Percentiles rank a stretch among this genome's conserved stretches.
phyloP scores from a whole-genome alignment of 2,329 filamentous ascomycete genomes.

The Fusarium staphyleae region DNA sequence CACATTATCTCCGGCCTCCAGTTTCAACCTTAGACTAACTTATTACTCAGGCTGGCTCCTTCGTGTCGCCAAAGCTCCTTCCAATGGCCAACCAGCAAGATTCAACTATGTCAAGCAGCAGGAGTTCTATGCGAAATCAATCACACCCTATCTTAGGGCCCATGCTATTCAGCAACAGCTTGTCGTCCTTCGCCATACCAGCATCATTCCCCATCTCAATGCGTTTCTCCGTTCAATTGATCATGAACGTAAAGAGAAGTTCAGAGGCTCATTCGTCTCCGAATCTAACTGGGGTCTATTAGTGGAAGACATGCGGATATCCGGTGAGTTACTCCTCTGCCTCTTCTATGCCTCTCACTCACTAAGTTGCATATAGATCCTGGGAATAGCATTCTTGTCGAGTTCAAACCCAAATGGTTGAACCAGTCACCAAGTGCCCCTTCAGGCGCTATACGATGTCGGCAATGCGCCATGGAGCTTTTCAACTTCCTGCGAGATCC shows the following conservation, averaged over 20 bases:
- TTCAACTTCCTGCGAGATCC: constrained; percentile 46
- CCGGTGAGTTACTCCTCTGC: constrained; percentile 35
- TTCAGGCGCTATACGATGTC: constrained; percentile 66
- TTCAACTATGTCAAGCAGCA: constrained; percentile 51
- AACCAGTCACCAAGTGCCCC: constrained; percentile 78
- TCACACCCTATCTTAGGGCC: constrained; percentile 46
- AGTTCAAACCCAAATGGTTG: constrained; percentile 90
- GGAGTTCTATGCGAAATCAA: constrained; percentile 46
- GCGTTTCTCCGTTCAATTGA: constrained; percentile 59
- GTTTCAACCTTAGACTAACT: constrained; percentile 20
- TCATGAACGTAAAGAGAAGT: constrained; percentile 52
- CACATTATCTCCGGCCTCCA: constrained; percentile 14
- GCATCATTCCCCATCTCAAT: constrained; percentile 57
- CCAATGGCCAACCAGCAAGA: constrained; percentile 41
- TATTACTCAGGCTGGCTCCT: constrained; percentile 45
- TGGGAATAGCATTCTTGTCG: constrained; percentile 57
- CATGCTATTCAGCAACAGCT: constrained; percentile 49
- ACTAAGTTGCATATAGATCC: constrained; percentile 35
- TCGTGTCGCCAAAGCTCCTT: constrained; percentile 50
- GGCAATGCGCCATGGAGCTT: constrained; percentile 71
- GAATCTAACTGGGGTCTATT: constrained; percentile 71
- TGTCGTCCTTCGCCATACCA: constrained; percentile 47
- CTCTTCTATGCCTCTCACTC: background rate
- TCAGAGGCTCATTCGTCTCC: constrained; percentile 58
- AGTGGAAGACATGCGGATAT: constrained; percentile 72